Conservation (phyloP, 306 rosid genomes). For the Cucumis cinereus region DNA sequence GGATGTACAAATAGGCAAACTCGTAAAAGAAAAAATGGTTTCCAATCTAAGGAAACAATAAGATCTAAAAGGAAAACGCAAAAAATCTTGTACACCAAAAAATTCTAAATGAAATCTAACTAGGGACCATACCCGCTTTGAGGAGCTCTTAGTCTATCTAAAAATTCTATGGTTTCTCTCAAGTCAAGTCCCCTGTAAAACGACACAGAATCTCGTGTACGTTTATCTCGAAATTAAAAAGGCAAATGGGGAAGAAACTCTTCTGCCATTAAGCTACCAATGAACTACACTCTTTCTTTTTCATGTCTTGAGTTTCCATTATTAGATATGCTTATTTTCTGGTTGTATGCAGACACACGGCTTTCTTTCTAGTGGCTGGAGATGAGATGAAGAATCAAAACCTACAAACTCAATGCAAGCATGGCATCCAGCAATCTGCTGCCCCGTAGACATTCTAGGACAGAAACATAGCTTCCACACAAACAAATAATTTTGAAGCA, state of each 20-base stretch:
- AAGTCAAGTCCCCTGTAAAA: not conserved
- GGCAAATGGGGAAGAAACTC: not conserved
- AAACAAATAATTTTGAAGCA: not conserved
- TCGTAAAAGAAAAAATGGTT: not conserved
- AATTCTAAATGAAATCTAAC: not conserved
- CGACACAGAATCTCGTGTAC: not conserved
- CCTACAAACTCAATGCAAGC: slow-evolving; percentile 34
- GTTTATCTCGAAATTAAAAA: not conserved
- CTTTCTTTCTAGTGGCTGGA: slow-evolving; percentile 83
- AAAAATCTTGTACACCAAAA: not conserved
- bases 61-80: not conserved
- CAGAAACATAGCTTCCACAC: not conserved
- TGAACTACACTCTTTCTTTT: not conserved
- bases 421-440: slow-evolving; percentile 18
- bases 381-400: slow-evolving; percentile 46
- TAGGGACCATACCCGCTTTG: no score
- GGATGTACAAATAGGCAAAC: not conserved
- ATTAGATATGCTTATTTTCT: not conserved
- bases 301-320: not conserved
- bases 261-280: not conserved
- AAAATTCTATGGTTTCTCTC: not conserved
- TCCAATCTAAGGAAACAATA: not conserved
- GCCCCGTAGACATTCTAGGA: not conserved
- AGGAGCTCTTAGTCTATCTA: not conserved
- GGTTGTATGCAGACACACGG: slow-evolving; percentile 52